Evolutionary conservation across 257 asterid genomes (phyloP), one percentile per base, ranked within the genome.

Genomic region (Solanum pinnatisectum): DNA sequence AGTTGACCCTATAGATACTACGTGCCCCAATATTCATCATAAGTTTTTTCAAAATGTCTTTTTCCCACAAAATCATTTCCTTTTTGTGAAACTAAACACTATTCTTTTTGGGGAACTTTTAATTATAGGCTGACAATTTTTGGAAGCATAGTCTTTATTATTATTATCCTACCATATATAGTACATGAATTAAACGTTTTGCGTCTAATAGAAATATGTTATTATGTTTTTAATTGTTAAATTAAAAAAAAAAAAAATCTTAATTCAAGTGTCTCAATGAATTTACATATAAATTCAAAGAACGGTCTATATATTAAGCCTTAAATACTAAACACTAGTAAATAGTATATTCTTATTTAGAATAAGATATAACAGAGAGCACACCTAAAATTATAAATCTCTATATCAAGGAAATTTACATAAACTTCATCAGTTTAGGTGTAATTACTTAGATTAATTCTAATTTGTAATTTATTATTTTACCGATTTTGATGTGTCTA

Each of bases 11-110:
- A 7, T 77, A 40, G 36, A 27, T 8, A 44, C 27, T 33, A 77
- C 90, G 88, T 85, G 90, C 74, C 86, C 76, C 52, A 44, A 30
- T 76, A 36, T 77, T 60, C 88, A 77, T 88, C 90, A 88, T 87
- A 67, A 33, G 18, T 44, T 88, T 27, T 72, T 73, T 84, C 25
- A 63, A 65, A 52, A 10, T 33, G 52, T 72, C 46, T 7, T 60
- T 84, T 84, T 46, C 33, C 63, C 52, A 70, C 37, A 14, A 42
- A 77, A 76, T 13, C 13, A 13, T 39, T 74, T 12, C n/a, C 67
- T 59, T 59, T 4, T 73, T 39, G 46, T 74, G 33, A 74, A 74
- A 74, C 52, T 11, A n/a, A 74, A 23, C 83, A 23, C 71, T 63
- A 2, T 23, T 63, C 71, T 63, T 63, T 63, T 63, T 63, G 13